These are phyloP conservation scores for Arxiozyma slooffiae DNA, from an alignment of 1,139 yeast genomes.

Conservation along the genomic window DNA sequence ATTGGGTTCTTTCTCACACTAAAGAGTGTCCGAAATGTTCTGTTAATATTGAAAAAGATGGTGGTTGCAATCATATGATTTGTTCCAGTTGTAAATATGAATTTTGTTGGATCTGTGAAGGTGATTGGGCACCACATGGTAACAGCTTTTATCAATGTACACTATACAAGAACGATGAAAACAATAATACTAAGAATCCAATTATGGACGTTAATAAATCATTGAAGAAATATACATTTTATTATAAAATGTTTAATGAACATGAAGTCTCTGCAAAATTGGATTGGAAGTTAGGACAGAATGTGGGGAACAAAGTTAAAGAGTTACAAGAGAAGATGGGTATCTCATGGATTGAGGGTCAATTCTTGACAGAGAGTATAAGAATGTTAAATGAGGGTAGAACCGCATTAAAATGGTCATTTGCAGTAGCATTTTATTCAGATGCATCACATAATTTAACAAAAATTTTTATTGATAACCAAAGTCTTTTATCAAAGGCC, in stretches of 20 bases:
- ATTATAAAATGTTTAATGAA: constrained; percentile 62
- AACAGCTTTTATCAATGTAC: constrained; percentile 55
- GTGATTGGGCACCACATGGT: constrained; percentile 69
- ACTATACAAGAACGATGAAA: constrained; percentile 38
- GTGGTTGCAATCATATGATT: constrained; percentile 95
- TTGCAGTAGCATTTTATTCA: constrained; percentile 68
- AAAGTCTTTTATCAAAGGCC: constrained; percentile 57
- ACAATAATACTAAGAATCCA: constrained; percentile 15
- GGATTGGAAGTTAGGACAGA: constrained; percentile 54
- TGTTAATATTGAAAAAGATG: constrained; percentile 62
- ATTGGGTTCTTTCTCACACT: constrained; percentile 86
- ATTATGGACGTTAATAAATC: constrained; percentile 35
- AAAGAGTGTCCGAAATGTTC: constrained; percentile 61
- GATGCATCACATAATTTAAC: constrained; percentile 39
- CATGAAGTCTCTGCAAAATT: constrained; percentile 73
- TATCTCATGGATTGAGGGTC: constrained; percentile 85
- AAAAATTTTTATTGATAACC: constrained; percentile 63
- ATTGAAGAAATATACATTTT: constrained; percentile 64
- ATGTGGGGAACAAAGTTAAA: constrained; percentile 56
- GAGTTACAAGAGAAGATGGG: constrained; percentile 53
- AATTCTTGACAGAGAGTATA: constrained; percentile 68
- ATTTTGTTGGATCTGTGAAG: constrained; percentile 91
- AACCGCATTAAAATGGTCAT: constrained; percentile 82
- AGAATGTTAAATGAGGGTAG: constrained; percentile 58
- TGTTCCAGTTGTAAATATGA: constrained; percentile 70